Evolutionary conservation across 176 grass and related monocot genomes (phyloP), one percentile per base, ranked within the genome.

Genomic region (Poa pratensis): DNA sequence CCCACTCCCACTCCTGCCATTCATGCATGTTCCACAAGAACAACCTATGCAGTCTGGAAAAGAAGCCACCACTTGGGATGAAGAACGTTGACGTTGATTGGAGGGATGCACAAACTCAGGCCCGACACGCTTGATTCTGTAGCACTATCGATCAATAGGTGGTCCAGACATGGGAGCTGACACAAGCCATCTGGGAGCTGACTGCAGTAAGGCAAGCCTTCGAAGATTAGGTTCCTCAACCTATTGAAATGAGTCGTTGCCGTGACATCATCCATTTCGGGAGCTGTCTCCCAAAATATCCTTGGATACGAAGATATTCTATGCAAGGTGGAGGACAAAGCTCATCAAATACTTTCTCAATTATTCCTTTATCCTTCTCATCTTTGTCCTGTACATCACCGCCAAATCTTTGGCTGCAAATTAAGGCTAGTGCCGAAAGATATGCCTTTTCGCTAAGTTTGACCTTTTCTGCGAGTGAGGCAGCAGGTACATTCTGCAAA

Each of bases 1-100:
- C 32, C 17, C 18, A 23, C 45, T 73, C 70, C 82, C 82, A 84
- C 26, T 65, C 71, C 24, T 84, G n/a, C 35, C 82, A 74, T 50
- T 74, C 42, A n/a, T n/a, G n/a, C n/a, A n/a, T n/a, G n/a, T n/a
- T n/a, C n/a, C n/a, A n/a, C n/a, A 61, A 61, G 9, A 0, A 5
- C 58, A 61, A 13, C 9, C 26, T 1, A 5, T 13, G 22, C 8
- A 61, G 9, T 26, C 58, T 30, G 28, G 28, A 30, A 30, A 30
- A 30, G 28, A 1, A 30, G 28, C 28, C 28, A 30, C 28, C 28
- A 2, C 28, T 30, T 2, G 28, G 28, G 28, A 1, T 30, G 28
- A 30, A 1, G 28, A 1, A 30, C 2, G 28, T 1, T 30, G 28
- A 30, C 28, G 2, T 30, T 1, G 1, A 30, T 30, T 30, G 28